Conservation (phyloP, 2,329 filamentous ascomycete species). For the Epicoccum nigrum region DNA sequence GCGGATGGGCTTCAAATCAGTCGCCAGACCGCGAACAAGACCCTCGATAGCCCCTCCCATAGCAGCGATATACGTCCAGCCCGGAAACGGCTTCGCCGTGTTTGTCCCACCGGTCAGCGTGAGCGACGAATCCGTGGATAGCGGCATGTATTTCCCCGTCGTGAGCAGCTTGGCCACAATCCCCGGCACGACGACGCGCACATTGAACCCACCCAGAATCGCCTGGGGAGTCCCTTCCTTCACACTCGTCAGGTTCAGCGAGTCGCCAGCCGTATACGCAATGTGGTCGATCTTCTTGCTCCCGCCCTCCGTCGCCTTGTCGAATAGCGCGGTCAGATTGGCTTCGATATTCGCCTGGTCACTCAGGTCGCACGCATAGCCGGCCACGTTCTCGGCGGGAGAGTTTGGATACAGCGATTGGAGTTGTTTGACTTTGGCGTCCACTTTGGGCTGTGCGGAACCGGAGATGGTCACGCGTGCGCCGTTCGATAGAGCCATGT, state of each 20-base stretch:
- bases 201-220: constrained; percentile 28
- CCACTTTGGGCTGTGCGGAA: constrained; percentile 60
- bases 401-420: constrained; percentile 48
- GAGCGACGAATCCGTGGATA: constrained; percentile 39
- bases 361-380: constrained; percentile 37
- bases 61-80: constrained; percentile 40
- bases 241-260: constrained; percentile 29
- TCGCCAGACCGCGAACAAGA: constrained; percentile 46
- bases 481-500: constrained; percentile 62
- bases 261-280: constrained; percentile 40
- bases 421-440: constrained; percentile 56
- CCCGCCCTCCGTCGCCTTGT: constrained; percentile 35
- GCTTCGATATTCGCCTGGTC: constrained; percentile 35
- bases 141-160: constrained; percentile 43
- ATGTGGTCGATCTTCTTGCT: constrained; percentile 43
- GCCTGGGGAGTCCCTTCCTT: constrained; percentile 30
- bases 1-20: constrained; percentile 52
- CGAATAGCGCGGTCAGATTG: constrained; percentile 35
- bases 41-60: constrained; percentile 39
- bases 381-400: constrained; percentile 25
- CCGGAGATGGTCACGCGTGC: constrained; percentile 65
- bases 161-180: constrained; percentile 51
- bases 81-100: constrained; percentile 41
- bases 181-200: constrained; percentile 46
- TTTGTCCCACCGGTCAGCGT: constrained; percentile 51